Evolutionary conservation across 768 basidiomycete genomes (phyloP), one percentile per base, ranked within the genome.

Genomic region (Pisolithus orientalis): DNA sequence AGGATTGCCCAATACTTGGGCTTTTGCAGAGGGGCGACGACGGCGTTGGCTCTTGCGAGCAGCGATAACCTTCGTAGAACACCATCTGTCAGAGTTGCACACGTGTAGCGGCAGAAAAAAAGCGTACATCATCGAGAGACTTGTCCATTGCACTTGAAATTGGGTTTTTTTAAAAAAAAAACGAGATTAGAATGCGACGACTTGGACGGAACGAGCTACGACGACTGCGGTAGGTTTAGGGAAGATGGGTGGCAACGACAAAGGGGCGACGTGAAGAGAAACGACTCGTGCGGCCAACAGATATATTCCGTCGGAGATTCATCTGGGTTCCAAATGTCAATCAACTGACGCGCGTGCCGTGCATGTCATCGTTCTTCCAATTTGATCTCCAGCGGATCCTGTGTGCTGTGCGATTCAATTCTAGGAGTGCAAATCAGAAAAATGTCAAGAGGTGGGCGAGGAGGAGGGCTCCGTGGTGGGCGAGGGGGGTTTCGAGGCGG

Each of bases 91-190:
- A 56, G 57, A 53, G 52, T 57, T 44, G 34, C 58, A 47, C 47
- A 54, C 64, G 59, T 59, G 49, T 16, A 34, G 51, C 48, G 28
- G n/a, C 7, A 45, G 42, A 51, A 58, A 54, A 14, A n/a, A 11
- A n/a, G 31, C 73, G 80, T 21, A 92, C 89, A 53, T 90, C 85
- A 66, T 92, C 89, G 54, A 92, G 85, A 62, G 86, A 79, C 72
- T 87, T 86, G 72, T 92, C 88, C 85, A 92, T 88, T 65, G 57
- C 68, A 14, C 11, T 57, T 11, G 42, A 50, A 39, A 14, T 44
- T 25, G 21, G 52, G 50, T 46, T 21, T 21, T 21, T 21, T n/a
- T n/a, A n/a, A n/a, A n/a, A 21, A 24, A 47, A 24, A 38, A 49
- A 51, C 25, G 38, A 43, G 16, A 25, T 10, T 47, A 47, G 50